Evolutionary conservation across 768 basidiomycete genomes (phyloP), one percentile per base, ranked within the genome.

Genomic region (Suillus variegatus): DNA sequence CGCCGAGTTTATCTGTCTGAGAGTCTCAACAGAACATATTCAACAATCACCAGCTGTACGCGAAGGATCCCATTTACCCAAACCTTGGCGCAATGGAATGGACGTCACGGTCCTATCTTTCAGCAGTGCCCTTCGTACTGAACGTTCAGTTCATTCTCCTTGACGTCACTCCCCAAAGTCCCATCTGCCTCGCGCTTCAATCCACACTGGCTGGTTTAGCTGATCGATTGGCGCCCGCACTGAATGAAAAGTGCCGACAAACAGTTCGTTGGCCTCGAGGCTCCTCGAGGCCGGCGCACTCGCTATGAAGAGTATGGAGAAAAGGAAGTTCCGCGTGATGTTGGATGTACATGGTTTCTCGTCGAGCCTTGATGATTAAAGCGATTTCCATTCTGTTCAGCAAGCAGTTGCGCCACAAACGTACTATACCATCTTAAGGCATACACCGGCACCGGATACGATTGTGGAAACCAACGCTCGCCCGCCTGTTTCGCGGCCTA

Each of bases 401-500:
- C 25, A 66, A 54, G 47, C 70, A 28, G 87, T 71, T 85, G 84
- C 49, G 87, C 90, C 65, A 81, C 91, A 69, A 86, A 88, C 75
- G 82, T 86, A 18, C 80, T 91, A 25, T 84, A 87, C 74, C 82
- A 86, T 74, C 88, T 88, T 35, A 71, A 81, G 64, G 40, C 85
- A 81, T 74, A 78, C 72, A 35, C 80, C 84, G 13, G 71, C 72
- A 35, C 80, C 85, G 13, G 71, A 81, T 47, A 79, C 82, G 56
- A 82, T 84, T 64, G 85, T 88, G 61, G 87, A 85, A n/a, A 41
- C 12, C 18, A 60, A 43, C 25, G 41, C 25, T 20, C 40, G 18
- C 22, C 40, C 58, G 25, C 41, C 16, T 13, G 25, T 13, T 28
- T 25, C 0, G 38, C 16, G 16, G 40, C 57, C 16, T 41, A 58